phyloP scores from a whole-genome alignment of 352 stramenopile species.

The Globisporangium takayamanum region DNA sequence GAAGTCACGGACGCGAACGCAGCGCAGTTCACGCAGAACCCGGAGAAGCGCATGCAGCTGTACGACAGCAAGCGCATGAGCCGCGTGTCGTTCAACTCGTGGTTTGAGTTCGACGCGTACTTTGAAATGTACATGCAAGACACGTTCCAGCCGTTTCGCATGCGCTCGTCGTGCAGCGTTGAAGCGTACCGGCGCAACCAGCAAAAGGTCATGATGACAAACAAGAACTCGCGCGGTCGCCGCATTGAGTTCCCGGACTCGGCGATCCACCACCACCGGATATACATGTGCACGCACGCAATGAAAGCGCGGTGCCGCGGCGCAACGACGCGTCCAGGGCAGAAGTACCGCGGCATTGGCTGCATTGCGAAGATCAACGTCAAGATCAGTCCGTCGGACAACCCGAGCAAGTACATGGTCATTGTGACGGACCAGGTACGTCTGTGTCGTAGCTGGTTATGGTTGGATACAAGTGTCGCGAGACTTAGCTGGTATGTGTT shows the following conservation, averaged over 20 bases:
- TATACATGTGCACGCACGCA: constrained; percentile 87
- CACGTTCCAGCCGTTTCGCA: constrained; percentile 82
- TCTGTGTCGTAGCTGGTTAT: neutral
- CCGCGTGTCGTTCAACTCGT: constrained; percentile 82
- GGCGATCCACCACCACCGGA: constrained; percentile 81
- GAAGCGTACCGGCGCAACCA: constrained; percentile 80
- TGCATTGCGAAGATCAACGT: constrained; percentile 87
- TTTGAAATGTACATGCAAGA: constrained; percentile 88
- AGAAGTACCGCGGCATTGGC: constrained; percentile 80
- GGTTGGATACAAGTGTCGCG: neutral
- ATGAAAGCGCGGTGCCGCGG: constrained; percentile 81
- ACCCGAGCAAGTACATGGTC: constrained; percentile 81
- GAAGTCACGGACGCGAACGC: constrained; percentile 28
- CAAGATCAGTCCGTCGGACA: constrained; percentile 80
- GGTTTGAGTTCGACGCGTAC: constrained; percentile 83
- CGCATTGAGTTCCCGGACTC: constrained; percentile 77
- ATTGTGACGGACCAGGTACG: constrained; percentile 80
- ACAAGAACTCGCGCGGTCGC: constrained; percentile 76
- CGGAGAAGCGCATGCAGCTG: constrained; percentile 41
- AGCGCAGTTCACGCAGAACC: constrained; percentile 24
- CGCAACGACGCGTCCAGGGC: constrained; percentile 62
- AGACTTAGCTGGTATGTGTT: neutral
- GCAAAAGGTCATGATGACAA: constrained; percentile 85
- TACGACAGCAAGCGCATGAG: constrained; percentile 82
- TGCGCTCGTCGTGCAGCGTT: constrained; percentile 80